Evolutionary conservation across 106 monocot genomes (phyloP), one percentile per base, ranked within the genome.

Genomic region (Platanthera guangdongensis): DNA sequence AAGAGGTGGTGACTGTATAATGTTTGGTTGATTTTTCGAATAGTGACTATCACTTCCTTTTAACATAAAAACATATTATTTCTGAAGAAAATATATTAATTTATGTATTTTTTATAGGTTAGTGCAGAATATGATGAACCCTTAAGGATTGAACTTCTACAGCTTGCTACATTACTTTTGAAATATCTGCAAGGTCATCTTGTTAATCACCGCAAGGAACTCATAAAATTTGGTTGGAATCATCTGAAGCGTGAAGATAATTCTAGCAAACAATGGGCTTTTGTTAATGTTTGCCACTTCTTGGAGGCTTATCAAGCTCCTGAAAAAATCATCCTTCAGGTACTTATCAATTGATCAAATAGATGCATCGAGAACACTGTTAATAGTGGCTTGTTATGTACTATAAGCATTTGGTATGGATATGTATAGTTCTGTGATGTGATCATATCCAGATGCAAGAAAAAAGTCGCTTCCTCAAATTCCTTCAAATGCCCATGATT

Each of bases 191-290:
- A 92, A 75, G 86, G 68, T 85, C 94, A 99, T 81, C 94, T 99
- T 62, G 90, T 99, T 79, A 87, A 89, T 81, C 99, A 99, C 62
- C 91, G 99, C 19, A 99, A 99, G 75, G 99, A 99, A 63, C 88
- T 99, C 7, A 99, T 99, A 72, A 99, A 99, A 73, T 99, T 99
- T 80, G 99, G 99, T n/a, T 99, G 99, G 99, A 99, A 99, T 76
- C 99, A 99, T 89, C 90, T 99, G 39, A 99, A 99, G 81, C 99
- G 99, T 63, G 99, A 99, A 81, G 99, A 99, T 76, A 99, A 99
- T 82, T 91, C 92, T 63, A 99, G 99, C 60, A 99, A 99, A 78
- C 99, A 99, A 64, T 99, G 99, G 99, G 99, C 99, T 59, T 99
- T 99, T 87, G 99, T 99, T 47, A 99, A 99, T 90, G 99, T 99